phyloP scores from a whole-genome alignment of 352 stramenopile species.

The Thalassiosira livingstoniorum region DNA sequence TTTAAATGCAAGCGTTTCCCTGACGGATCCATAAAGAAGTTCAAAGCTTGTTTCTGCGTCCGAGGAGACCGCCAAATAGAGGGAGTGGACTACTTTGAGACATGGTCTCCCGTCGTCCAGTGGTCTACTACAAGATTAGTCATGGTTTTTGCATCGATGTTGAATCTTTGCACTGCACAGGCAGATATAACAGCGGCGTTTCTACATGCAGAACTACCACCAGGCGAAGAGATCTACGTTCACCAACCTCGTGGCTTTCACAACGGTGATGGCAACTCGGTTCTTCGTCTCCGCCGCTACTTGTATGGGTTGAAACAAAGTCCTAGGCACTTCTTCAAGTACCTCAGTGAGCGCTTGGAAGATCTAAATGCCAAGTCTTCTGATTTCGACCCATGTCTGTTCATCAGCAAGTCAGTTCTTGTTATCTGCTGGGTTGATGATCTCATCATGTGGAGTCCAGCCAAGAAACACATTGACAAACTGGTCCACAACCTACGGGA shows the following conservation, averaged over 20 bases:
- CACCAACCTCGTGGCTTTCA: constrained; percentile 20
- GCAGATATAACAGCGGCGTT: constrained; percentile 30
- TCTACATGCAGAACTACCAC: constrained; percentile 19
- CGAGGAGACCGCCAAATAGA: constrained; percentile 56
- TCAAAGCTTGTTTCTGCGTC: constrained; percentile 64
- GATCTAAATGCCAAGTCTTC: constrained; percentile 5
- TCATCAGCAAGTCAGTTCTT: constrained; percentile 24
- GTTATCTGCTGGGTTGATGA: constrained; percentile 65
- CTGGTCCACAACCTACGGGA: constrained; percentile 43
- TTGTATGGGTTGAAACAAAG: constrained; percentile 39
- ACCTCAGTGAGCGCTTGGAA: constrained; percentile 19
- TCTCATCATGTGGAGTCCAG: constrained; percentile 35
- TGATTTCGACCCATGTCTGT: constrained; percentile 35
- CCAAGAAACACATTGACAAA: constrained; percentile 31
- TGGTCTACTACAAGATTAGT: constrained; percentile 42
- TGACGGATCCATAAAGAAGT: constrained; percentile 52
- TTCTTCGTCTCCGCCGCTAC: constrained; percentile 28
- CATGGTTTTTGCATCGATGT: constrained; percentile 7
- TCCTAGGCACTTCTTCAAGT: constrained; percentile 1
- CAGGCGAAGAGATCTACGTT: constrained; percentile 10
- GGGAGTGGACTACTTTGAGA: constrained; percentile 63
- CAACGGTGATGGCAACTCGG: constrained; percentile 6
- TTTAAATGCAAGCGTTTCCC: constrained; percentile 54
- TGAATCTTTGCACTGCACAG: not conserved
- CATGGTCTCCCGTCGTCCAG: constrained; percentile 52